These are phyloP conservation scores for Boletus sp. DNA, from an alignment of 1,284 basidiomycete genomes.

Conservation along the genomic window DNA sequence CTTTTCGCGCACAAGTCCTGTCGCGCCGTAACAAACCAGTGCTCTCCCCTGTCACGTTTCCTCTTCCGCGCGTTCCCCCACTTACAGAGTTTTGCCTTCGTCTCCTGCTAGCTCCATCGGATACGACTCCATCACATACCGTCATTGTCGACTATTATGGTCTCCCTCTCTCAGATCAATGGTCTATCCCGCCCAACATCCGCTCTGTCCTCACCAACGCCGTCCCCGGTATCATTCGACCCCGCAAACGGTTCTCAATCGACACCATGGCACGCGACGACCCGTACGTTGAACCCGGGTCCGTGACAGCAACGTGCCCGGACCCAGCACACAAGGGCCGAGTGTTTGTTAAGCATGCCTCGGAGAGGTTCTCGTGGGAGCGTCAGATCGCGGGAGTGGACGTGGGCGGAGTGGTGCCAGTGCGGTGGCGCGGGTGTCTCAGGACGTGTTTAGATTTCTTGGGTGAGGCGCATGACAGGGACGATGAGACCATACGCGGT, in stretches of 20 bases:
- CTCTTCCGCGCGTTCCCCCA: slow-evolving; percentile 43
- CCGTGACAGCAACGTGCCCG: slow-evolving; percentile 45
- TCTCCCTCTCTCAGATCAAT: slow-evolving; percentile 41
- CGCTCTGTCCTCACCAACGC: slow-evolving; percentile 41
- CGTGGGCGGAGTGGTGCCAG: slow-evolving; percentile 59
- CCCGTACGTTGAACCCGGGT: neutral
- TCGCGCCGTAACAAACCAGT: slow-evolving; percentile 15
- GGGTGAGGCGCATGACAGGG: slow-evolving; percentile 23
- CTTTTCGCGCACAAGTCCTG: slow-evolving; percentile 29
- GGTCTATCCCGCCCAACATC: slow-evolving; percentile 33
- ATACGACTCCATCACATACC: slow-evolving; percentile 21
- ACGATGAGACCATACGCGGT: neutral
- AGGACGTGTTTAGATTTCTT: slow-evolving; percentile 65
- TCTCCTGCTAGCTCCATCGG: slow-evolving; percentile 44
- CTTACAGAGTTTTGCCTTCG: slow-evolving; percentile 58
- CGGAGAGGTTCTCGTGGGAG: slow-evolving; percentile 71
- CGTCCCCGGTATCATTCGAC: slow-evolving; percentile 39
- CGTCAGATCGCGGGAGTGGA: slow-evolving; percentile 52
- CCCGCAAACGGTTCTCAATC: slow-evolving; percentile 25
- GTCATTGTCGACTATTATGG: slow-evolving; percentile 42
- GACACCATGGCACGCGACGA: slow-evolving; percentile 9
- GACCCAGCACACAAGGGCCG: slow-evolving; percentile 50
- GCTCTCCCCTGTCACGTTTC: slow-evolving; percentile 35
- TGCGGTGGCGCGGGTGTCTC: slow-evolving; percentile 71
- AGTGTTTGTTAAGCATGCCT: slow-evolving; percentile 61